Base-by-base conservation (phyloP, 805 yeast genomes). In the Monosporozyma unispora region DNA sequence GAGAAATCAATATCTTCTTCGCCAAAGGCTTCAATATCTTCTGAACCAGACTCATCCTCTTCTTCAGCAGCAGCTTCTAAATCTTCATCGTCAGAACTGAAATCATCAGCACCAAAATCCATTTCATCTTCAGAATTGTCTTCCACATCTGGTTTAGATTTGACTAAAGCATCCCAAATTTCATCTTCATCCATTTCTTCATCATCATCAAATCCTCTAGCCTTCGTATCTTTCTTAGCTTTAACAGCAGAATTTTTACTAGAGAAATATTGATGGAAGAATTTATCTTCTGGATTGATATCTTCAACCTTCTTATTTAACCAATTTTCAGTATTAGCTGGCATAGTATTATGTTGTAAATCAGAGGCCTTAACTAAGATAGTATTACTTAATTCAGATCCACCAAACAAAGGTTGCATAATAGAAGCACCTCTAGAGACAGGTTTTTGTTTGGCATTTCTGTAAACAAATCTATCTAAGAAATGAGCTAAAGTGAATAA, bases 321-420 rank as follows among this genome's bases (percentile, higher is more conserved):
- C 98, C 98, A 91, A 64, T 89, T 83, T 57, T 84, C 82, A 7
- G 93, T 78, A 61, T 90, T 89, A 3, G 79, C 95, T 1, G 98
- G 96, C 12, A 76, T 63, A n/a, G 73, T 77, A 3, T 66, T 65
- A 14, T 57, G 61, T 27, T 62, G 57, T 16, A 62, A 57, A 53
- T 71, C 74, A 12, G 87, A 77, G n/a, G 87, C 79, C 59, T 73
- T 81, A 11, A 85, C 87, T 56, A 85, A 72, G 48, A 84, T 68
- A 4, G 82, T 71, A 9, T 85, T 87, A 19, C 87, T 82, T 54
- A 83, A 85, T 37, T 56, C 59, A 6, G 66, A 56, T 1, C 81
- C 76, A 54, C 96, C 97, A 43, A 95, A 89, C 55, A 93, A 74
- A 46, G 99, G 98, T 73, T 93, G 99, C 98, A 93, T 93, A 63